Percentiles rank a stretch among this genome's conserved stretches.
phyloP scores from a whole-genome alignment of 805 yeast species.

The Cyberlindnera subsufficiens region DNA sequence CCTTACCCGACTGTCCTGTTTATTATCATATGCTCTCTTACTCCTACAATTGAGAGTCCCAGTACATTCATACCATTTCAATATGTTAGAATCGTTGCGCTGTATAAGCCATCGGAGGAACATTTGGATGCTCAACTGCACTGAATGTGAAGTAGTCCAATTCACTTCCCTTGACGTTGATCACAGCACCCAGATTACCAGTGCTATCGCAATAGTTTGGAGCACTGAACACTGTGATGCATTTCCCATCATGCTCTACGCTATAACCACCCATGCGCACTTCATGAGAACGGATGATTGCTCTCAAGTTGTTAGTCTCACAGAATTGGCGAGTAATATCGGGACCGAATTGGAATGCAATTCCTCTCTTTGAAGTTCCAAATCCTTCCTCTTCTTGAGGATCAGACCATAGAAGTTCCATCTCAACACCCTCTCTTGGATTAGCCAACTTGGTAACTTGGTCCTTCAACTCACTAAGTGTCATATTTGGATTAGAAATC shows the following conservation, averaged over 20 bases:
- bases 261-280: conserved; percentile 90
- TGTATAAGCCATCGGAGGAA: conserved; percentile 93
- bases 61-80: no score
- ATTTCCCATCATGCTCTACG: conserved; percentile 76
- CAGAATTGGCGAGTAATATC: conserved; percentile 84
- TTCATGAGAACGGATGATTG: conserved; percentile 90
- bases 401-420: conserved; percentile 97
- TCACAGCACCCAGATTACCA: conserved; percentile 86
- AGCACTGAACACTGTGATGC: conserved; percentile 95
- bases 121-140: conserved; percentile 85
- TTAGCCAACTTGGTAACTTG: conserved; percentile 80
- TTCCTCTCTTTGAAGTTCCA: conserved; percentile 87
- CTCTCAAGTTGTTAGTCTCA: conserved; percentile 61
- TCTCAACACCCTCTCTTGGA: conserved; percentile 84
- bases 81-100: not conserved
- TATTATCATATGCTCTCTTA: no score
- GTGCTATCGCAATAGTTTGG: conserved; percentile 95
- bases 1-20: no score
- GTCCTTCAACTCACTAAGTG: conserved; percentile 66
- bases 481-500: conserved; percentile 69
- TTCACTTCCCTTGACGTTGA: conserved; percentile 37
- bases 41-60: no score
- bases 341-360: conserved; percentile 96
- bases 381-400: conserved; percentile 80
- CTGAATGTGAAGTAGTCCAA: conserved; percentile 56